Base-by-base conservation (phyloP, 2,329 filamentous ascomycete species). In the Botrytis deweyae region DNA sequence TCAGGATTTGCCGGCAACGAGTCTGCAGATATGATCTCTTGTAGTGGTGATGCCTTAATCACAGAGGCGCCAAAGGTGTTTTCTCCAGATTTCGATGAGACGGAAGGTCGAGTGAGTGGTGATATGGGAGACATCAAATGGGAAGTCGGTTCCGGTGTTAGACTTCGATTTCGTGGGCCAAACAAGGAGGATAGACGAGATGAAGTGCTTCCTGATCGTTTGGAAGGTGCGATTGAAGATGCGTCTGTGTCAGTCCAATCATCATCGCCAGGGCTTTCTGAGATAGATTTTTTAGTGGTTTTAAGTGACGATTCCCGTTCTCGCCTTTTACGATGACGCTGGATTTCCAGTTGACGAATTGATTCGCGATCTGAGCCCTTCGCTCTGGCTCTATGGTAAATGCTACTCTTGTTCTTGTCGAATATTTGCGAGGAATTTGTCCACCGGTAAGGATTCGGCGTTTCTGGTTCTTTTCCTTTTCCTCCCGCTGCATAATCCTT, bases 1-100 rank as follows among this genome's bases (percentile, higher is more conserved):
- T 42, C 61, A 9, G 70, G 70, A 58, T 72, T 72, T 58, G 20
- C 61, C 7, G 70, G 70, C 22, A 72, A 33, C 20, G 70, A 59
- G 49, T 72, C 70, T 16, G 63, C 70, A n/a, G 70, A 72, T 16
- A 40, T 18, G n/a, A 72, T 66, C 12, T 72, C 44, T 38, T 72
- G 70, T 33, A 72, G 38, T 25, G 70, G 61, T 1, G 61, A 65
- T 59, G 36, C 14, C 33, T 46, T 44, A 18, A 65, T 52, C 1
- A 65, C 59, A 52, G 29, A 55, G 7, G 44, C 70, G 14, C 36
- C 61, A 25, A 65, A 72, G 6, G 36, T 40, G 3, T 42, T 12
- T 29, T 72, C 38, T 62, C 58, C 58, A 18, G 68, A 42, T 16
- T 44, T 58, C 9, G 42, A 29, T 44, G 69, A 71, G 25, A 62